Percentiles rank a stretch among this genome's conserved stretches.
Conservation (phyloP, 139 green algal genomes). For the Astrephomene gubernaculifera region DNA sequence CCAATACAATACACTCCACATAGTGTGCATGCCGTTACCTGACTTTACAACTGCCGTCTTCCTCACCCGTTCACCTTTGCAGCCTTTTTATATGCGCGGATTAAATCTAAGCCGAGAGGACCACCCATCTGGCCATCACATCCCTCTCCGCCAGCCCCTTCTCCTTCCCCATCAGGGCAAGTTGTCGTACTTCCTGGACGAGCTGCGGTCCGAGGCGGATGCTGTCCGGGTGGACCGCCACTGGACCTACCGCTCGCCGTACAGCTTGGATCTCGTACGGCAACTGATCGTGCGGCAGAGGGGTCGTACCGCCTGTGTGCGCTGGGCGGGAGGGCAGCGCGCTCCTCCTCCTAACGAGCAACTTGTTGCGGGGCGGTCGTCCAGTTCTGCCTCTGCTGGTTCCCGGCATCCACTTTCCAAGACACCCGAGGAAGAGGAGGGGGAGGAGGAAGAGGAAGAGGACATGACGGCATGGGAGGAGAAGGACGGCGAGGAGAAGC, state of each 20-base stretch:
- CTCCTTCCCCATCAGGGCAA: background rate
- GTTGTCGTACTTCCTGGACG: slow-evolving; percentile 9
- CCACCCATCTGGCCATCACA: background rate
- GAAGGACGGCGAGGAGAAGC: background rate
- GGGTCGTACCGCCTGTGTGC: slow-evolving; percentile 3
- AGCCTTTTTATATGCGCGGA: too few relatives aligned
- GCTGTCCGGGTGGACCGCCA: background rate
- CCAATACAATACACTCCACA: too few relatives aligned
- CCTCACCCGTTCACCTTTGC: background rate
- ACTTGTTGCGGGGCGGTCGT: too few relatives aligned
- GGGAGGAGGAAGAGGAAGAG: background rate
- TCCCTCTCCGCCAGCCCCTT: background rate
- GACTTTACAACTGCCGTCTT: background rate
- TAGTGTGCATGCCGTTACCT: too few relatives aligned
- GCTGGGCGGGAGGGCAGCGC: too few relatives aligned
- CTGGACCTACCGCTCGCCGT: slow-evolving; percentile 18
- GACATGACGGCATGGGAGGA: background rate
- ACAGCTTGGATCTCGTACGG: slow-evolving; percentile 19
- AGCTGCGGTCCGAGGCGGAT: slow-evolving; percentile 13
- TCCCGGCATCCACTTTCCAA: too few relatives aligned
- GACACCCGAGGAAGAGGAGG: background rate
- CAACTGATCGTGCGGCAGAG: background rate
- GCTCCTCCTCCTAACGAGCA: background rate
- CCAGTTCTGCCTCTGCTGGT: too few relatives aligned
- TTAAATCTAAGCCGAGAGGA: background rate